phyloP scores from a whole-genome alignment of 2,329 filamentous ascomycete genomes.

The Epichloe sibirici region DNA sequence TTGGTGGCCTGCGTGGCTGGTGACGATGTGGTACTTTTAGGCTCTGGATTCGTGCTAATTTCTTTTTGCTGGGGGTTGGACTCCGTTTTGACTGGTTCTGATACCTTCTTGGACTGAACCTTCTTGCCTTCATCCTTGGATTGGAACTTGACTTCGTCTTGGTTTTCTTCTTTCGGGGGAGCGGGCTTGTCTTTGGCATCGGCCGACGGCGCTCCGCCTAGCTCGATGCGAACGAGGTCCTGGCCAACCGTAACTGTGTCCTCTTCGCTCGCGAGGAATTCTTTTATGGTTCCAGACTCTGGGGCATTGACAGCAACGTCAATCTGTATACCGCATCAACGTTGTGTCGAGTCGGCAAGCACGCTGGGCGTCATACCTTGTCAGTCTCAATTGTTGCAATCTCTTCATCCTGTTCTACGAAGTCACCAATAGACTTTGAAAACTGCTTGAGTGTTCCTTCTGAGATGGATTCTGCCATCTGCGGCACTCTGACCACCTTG shows the following conservation, averaged over 20 bases:
- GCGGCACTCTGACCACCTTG: conserved; percentile 79
- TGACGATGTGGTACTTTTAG: conserved; percentile 20
- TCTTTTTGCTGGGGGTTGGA: conserved; percentile 17
- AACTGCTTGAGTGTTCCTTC: conserved; percentile 96
- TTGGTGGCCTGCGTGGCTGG: conserved; percentile 8
- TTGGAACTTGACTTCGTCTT: conserved; percentile 9
- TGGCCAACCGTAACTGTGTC: conserved; percentile 93
- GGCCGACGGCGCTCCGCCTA: conserved; percentile 44
- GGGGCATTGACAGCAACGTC: conserved; percentile 95
- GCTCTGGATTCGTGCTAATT: conserved; percentile 20
- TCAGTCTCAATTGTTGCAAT: conserved; percentile 98
- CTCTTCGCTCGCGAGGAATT: conserved; percentile 83
- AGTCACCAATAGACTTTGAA: conserved; percentile 84
- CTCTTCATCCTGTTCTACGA: conserved; percentile 90
- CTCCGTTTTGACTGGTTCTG: background rate
- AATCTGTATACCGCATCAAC: conserved; percentile 44
- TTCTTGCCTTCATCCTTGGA: conserved; percentile 1
- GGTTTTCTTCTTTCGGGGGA: conserved; percentile 15
- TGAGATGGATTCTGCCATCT: conserved; percentile 98
- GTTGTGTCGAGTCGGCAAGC: background rate
- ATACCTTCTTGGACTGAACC: background rate
- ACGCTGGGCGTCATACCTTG: conserved; percentile 51
- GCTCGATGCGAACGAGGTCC: conserved; percentile 75
- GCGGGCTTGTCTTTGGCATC: conserved; percentile 26
- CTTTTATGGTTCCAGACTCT: conserved; percentile 79